Conservation (phyloP, 2,329 filamentous ascomycete species). For the Beauveria brongniartii region DNA sequence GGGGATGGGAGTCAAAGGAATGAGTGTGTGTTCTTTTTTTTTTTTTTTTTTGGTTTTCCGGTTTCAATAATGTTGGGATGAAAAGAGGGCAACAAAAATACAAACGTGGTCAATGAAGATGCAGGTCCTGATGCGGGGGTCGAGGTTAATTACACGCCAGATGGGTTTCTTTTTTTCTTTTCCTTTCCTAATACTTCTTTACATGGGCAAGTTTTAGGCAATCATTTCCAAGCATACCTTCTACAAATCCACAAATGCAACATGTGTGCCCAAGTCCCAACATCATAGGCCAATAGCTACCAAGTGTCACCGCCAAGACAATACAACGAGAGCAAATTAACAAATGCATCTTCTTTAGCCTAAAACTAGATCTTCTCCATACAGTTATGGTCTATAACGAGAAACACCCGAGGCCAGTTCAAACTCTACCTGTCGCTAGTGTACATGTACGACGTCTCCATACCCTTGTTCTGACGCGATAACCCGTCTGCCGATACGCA, state of each 20-base stretch:
- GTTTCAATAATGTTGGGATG: background rate
- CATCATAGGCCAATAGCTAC: too few relatives aligned
- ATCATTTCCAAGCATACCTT: too few relatives aligned
- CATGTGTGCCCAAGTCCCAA: background rate
- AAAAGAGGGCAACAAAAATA: background rate
- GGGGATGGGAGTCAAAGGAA: background rate
- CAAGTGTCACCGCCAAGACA: background rate
- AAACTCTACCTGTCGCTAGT: slow-evolving; percentile 41
- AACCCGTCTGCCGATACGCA: slow-evolving; percentile 12
- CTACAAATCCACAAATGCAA: background rate
- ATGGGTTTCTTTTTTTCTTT: background rate
- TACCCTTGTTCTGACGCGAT: slow-evolving; percentile 15
- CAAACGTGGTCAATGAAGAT: background rate
- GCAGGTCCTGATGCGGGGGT: background rate
- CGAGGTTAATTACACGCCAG: background rate
- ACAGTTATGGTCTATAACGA: slow-evolving; percentile 41
- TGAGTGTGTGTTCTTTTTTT: background rate
- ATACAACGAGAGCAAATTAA: slow-evolving; percentile 10
- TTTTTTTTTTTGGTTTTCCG: background rate
- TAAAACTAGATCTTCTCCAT: slow-evolving; percentile 35
- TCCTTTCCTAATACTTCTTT: background rate
- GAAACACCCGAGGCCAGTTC: slow-evolving; percentile 27
- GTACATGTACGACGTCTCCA: slow-evolving; percentile 36
- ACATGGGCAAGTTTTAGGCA: background rate
- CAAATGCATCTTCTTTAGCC: slow-evolving; percentile 26